These are phyloP conservation scores for Ophiostoma australiae DNA, from an alignment of 2,329 filamentous ascomycete genomes.

Conservation along the genomic window DNA sequence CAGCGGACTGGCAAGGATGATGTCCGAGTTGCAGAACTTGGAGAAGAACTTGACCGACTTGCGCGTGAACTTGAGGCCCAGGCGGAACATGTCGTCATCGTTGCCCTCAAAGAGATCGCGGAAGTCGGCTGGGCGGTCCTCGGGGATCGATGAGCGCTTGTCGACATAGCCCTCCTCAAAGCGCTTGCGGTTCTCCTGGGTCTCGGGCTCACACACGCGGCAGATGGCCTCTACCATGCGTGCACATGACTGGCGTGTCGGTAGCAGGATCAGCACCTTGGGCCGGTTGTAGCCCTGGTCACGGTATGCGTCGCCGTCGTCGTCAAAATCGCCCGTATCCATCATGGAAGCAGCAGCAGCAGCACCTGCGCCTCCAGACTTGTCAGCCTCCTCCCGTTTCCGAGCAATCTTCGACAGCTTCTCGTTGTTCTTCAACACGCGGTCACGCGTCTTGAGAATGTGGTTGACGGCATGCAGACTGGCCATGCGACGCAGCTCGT, in stretches of 20 bases:
- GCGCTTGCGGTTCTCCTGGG: conserved; percentile 90
- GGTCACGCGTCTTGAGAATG: conserved; percentile 87
- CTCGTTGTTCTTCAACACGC: conserved; percentile 87
- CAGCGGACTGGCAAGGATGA: conserved; percentile 85
- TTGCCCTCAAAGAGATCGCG: conserved; percentile 86
- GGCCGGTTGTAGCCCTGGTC: conserved; percentile 96
- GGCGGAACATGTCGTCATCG: conserved; percentile 92
- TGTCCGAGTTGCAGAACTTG: conserved; percentile 93
- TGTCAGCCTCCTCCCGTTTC: conserved; percentile 47
- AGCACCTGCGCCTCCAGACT: conserved; percentile 44
- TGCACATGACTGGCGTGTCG: conserved; percentile 81
- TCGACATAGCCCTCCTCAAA: conserved; percentile 80
- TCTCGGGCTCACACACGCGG: conserved; percentile 71
- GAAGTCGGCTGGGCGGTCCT: conserved; percentile 78
- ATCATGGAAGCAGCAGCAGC: conserved; percentile 38
- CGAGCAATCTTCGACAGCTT: conserved; percentile 56
- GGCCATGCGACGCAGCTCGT: conserved; percentile 63
- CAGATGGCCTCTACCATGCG: conserved; percentile 73
- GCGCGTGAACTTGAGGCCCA: conserved; percentile 94
- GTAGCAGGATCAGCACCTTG: conserved; percentile 84
- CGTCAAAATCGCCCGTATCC: conserved; percentile 53
- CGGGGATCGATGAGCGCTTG: conserved; percentile 46
- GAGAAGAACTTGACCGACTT: conserved; percentile 95
- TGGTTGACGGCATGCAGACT: conserved; percentile 88
- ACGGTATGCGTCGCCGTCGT: conserved; percentile 67